Percentiles rank a stretch among this genome's conserved stretches.
phyloP scores from a whole-genome alignment of 495 filamentous ascomycete genomes.

The Mytilinidion resinicola region DNA sequence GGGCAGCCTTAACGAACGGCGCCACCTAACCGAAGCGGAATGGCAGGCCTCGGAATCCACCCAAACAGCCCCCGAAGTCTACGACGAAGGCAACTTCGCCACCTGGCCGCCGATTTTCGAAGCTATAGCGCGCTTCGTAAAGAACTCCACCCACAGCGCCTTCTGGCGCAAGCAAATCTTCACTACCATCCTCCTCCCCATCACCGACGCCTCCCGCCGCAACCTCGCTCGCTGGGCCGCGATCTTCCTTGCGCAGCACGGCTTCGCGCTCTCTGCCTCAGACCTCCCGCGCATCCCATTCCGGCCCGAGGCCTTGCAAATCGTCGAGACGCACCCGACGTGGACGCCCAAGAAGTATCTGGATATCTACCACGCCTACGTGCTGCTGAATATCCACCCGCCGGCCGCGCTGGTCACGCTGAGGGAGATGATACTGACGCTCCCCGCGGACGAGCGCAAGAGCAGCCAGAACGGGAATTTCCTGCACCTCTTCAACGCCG shows the following conservation, averaged over 20 bases:
- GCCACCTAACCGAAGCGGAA: slow-evolving; percentile 16
- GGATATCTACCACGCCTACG: neutral
- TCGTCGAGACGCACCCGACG: no score
- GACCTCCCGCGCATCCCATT: neutral
- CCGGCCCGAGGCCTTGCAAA: neutral
- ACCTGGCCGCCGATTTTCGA: neutral
- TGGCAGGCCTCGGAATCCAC: slow-evolving; percentile 31
- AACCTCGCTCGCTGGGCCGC: slow-evolving; percentile 6
- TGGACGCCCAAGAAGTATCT: neutral
- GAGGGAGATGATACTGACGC: neutral
- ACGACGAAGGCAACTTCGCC: neutral
- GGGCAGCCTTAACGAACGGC: slow-evolving; percentile 34
- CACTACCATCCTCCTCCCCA: slow-evolving; percentile 16
- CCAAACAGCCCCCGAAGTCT: slow-evolving; percentile 16
- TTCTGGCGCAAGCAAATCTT: neutral
- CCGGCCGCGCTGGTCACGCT: neutral
- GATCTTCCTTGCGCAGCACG: slow-evolving; percentile 9
- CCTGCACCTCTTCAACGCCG: no score
- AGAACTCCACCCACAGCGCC: neutral
- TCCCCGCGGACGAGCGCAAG: no score
- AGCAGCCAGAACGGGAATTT: no score
- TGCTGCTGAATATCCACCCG: neutral
- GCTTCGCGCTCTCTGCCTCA: neutral
- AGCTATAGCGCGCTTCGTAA: neutral
- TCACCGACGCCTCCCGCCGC: slow-evolving; percentile 5